Evolutionary conservation across 1,139 yeast genomes (phyloP), one percentile per base, ranked within the genome.

Genomic region (Meyerozyma athensensis): DNA sequence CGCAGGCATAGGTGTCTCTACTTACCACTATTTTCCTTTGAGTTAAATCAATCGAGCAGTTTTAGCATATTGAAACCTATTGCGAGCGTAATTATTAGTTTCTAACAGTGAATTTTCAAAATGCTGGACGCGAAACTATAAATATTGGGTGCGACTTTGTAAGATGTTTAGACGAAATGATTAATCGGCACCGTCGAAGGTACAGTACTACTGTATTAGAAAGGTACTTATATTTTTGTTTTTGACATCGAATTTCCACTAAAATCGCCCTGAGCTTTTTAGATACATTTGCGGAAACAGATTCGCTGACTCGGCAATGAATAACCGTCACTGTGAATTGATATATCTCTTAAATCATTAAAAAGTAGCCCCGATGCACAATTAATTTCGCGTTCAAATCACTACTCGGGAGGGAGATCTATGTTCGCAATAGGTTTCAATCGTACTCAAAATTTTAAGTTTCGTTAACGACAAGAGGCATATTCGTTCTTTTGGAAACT

Each of bases 121-220:
- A 19, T 19, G 22, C 22, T 19, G 22, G 22, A 19, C 22, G 3
- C 4, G 10, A 21, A 23, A 9, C 10, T 23, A 23, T 23, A n/a
- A n/a, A n/a, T 23, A n/a, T 23, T 23, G 26, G 26, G 26, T 23
- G 26, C 26, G 13, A 23, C 13, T 23, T n/a, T 9, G 26, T 24
- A 9, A 13, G 28, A 24, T 24, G 28, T 13, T 12, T 24, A 5
- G 13, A 23, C 10, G 26, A 23, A 24, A 5, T 24, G 16, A n/a
- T 24, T 13, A 13, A 5, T 24, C 3, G 12, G 17, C 14, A 13
- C 17, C 16, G 28, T 13, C 5, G 16, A 13, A 2, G 5, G 14
- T 24, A 8, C 26, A 24, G 13, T 23, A 23, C 13, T 6, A 3
- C 6, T 24, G 28, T 6, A n/a, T 5, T 13, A 24, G 17, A 13